phyloP scores from a whole-genome alignment of 441 rosid species.

The Corymbia citriodora region DNA sequence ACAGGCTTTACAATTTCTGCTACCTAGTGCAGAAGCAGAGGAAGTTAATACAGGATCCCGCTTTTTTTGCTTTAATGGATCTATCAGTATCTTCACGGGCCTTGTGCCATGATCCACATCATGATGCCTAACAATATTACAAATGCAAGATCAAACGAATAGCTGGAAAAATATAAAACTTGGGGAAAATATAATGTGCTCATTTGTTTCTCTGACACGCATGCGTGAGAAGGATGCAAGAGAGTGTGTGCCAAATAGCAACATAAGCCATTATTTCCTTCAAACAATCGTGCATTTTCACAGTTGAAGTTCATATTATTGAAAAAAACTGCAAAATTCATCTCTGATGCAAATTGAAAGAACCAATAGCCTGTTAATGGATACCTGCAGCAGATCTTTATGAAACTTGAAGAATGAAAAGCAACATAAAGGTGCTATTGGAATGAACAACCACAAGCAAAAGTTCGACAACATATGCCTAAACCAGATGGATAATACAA shows the following conservation, averaged over 20 bases:
- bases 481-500: not conserved
- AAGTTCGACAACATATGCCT: not conserved
- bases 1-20: not conserved
- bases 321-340: not conserved
- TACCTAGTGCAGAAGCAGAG: constrained; percentile 64
- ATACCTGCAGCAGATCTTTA: not conserved
- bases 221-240: not conserved
- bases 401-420: not conserved
- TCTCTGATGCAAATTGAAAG: not conserved
- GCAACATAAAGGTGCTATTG: not conserved
- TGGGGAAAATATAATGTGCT: not conserved
- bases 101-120: constrained; percentile 12
- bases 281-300: not conserved
- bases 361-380: not conserved
- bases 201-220: not conserved
- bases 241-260: not conserved
- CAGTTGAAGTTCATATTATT: not conserved
- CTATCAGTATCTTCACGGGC: constrained; percentile 5
- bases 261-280: not conserved
- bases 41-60: constrained; percentile 21
- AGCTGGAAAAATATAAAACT: not conserved
- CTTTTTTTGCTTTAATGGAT: constrained; percentile 21
- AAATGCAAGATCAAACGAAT: constrained; percentile 9
- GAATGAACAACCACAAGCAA: not conserved
- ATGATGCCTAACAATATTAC: constrained; percentile 30